Evolutionary conservation across 208 protist species (phyloP).

Genomic region (Crithidia mellificae): DNA sequence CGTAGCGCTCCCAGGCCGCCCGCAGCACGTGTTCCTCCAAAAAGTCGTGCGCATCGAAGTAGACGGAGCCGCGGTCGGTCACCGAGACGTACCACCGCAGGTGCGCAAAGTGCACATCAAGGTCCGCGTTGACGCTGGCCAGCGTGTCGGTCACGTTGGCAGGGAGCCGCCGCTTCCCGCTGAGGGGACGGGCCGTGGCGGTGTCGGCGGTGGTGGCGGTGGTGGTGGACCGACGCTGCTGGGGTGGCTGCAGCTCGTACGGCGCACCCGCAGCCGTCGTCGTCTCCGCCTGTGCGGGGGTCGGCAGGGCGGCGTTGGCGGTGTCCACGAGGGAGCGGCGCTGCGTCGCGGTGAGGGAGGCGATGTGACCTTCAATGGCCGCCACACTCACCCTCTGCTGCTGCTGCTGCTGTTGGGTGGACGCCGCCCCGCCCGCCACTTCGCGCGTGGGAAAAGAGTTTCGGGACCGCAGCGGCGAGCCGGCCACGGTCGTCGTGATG

Average conservation of each 20-base stretch:
- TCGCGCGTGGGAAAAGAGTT: conserved; percentile 9
- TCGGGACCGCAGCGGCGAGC: conserved; percentile 5
- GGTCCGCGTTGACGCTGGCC: conserved; percentile 42
- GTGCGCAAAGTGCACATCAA: conserved; percentile 59
- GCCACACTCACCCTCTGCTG: neutral
- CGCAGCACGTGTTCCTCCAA: conserved; percentile 58
- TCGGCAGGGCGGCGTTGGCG: neutral
- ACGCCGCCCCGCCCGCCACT: neutral
- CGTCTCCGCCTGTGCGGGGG: neutral
- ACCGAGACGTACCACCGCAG: conserved; percentile 69
- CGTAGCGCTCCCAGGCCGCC: conserved; percentile 52
- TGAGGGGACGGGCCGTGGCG: conserved; percentile 21
- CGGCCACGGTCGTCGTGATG: conserved; percentile 1
- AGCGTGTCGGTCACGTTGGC: conserved; percentile 25
- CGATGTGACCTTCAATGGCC: neutral
- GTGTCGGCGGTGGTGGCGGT: neutral
- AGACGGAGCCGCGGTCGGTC: conserved; percentile 26
- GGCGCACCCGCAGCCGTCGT: no score
- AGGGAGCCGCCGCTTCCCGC: conserved; percentile 29
- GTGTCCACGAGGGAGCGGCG: neutral
- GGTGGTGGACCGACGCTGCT: neutral
- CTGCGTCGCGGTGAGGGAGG: neutral
- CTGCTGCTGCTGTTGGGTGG: neutral
- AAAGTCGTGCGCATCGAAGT: conserved; percentile 48
- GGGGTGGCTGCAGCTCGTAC: neutral